phyloP scores from a whole-genome alignment of 371 early-diverging fungal genomes.

The Circinella minor region DNA sequence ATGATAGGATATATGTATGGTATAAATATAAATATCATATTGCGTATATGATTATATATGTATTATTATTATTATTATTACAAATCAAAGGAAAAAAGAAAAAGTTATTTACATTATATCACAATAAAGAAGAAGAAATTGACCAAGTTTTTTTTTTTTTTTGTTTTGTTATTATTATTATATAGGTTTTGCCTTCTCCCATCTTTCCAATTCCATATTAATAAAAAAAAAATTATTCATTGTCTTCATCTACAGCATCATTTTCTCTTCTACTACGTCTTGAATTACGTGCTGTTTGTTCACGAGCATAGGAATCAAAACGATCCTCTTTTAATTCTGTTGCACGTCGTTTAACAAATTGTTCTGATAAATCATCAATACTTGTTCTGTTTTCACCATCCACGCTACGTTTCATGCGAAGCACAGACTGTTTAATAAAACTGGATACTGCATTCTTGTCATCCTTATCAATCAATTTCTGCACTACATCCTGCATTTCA shows the following conservation, averaged over 20 bases:
- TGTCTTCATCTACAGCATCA: background rate
- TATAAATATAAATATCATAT: too few relatives aligned
- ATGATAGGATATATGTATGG: background rate
- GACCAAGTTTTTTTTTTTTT: background rate
- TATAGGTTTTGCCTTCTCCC: background rate
- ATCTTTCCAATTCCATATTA: background rate
- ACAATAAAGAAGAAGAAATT: background rate
- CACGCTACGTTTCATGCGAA: conserved; percentile 14
- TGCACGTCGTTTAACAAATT: conserved; percentile 25
- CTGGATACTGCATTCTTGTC: conserved; percentile 80
- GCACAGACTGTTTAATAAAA: conserved; percentile 42
- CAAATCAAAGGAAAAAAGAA: background rate
- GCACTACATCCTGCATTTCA: conserved; percentile 80
- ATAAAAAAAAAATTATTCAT: background rate
- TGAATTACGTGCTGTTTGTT: conserved; percentile 13
- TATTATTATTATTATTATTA: background rate
- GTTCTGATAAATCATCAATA: conserved; percentile 24
- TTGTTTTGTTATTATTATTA: too few relatives aligned
- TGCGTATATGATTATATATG: too few relatives aligned
- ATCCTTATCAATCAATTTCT: conserved; percentile 86
- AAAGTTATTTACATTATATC: background rate
- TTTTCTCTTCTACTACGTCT: background rate
- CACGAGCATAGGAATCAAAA: conserved; percentile 19
- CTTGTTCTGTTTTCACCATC: conserved; percentile 9
- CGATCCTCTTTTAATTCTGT: conserved; percentile 20